These are phyloP conservation scores for Alloteropsis semialata DNA, from an alignment of 176 grass and related monocot species.

Conservation along the genomic window DNA sequence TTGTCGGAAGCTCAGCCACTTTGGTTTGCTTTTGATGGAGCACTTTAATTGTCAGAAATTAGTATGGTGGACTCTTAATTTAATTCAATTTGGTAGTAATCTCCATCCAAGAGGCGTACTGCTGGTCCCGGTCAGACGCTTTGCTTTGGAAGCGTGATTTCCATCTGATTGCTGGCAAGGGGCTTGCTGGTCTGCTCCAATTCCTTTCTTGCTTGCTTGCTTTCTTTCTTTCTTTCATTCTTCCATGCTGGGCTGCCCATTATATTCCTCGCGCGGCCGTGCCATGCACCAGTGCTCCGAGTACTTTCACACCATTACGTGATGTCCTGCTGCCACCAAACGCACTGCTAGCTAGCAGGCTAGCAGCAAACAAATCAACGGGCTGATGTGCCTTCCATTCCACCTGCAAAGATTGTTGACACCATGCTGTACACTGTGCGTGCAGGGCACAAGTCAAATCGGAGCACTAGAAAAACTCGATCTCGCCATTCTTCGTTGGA, in stretches of 20 bases:
- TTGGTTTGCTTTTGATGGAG: neutral
- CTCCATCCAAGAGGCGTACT: neutral
- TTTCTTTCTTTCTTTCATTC: neutral
- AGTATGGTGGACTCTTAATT: no score
- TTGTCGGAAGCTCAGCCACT: neutral
- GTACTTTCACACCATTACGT: constrained; percentile 13
- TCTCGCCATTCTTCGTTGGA: neutral
- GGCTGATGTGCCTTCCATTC: neutral
- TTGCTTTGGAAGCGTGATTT: neutral
- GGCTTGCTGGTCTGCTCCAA: neutral
- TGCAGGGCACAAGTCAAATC: neutral
- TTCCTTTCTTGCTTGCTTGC: neutral
- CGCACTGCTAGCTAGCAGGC: neutral
- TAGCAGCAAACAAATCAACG: neutral
- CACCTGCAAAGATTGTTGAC: neutral
- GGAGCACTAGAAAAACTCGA: neutral
- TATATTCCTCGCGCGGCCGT: neutral
- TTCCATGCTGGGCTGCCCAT: neutral
- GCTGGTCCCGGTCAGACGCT: neutral
- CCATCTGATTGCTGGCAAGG: neutral
- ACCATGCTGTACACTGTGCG: neutral
- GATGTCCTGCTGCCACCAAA: constrained; percentile 21
- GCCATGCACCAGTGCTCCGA: neutral
- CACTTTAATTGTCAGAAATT: neutral
- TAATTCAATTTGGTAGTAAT: neutral